Percentiles rank a stretch among this genome's conserved stretches.
Evolutionary conservation across 768 basidiomycete species (phyloP).

Genomic region (Nidularia sp.): DNA sequence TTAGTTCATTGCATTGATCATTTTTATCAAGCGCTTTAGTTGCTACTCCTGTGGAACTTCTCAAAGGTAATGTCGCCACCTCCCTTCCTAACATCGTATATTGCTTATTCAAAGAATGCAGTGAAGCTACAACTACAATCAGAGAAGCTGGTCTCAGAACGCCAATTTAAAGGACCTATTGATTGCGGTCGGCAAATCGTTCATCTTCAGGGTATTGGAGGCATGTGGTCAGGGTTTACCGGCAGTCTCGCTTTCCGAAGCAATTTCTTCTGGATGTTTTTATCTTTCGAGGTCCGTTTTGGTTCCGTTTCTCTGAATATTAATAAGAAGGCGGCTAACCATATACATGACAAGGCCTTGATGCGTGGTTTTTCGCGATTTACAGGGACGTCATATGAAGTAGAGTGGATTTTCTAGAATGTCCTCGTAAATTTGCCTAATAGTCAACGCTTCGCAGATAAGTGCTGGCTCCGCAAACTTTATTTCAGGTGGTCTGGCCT

Average conservation of each 20-base stretch:
- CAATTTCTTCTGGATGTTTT: slow-evolving; percentile 80
- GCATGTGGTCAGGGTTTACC: slow-evolving; percentile 74
- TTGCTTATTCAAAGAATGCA: slow-evolving; percentile 13
- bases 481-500: slow-evolving; percentile 58
- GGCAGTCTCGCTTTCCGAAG: slow-evolving; percentile 70
- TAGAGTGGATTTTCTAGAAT: slow-evolving; percentile 14
- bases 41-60: slow-evolving; percentile 73
- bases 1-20: neutral
- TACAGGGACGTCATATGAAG: slow-evolving; percentile 59
- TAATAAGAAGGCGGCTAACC: neutral
- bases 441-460: slow-evolving; percentile 32
- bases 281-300: slow-evolving; percentile 53
- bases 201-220: slow-evolving; percentile 53
- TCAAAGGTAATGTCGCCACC: slow-evolving; percentile 69
- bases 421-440: slow-evolving; percentile 1
- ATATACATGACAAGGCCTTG: slow-evolving; percentile 34
- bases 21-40: slow-evolving; percentile 46
- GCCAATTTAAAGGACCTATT: slow-evolving; percentile 62
- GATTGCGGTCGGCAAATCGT: slow-evolving; percentile 66
- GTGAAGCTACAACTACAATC: slow-evolving; percentile 70
- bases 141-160: slow-evolving; percentile 43
- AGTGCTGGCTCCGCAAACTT: slow-evolving; percentile 60
- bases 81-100: slow-evolving; percentile 29
- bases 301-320: slow-evolving; percentile 1
- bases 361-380: slow-evolving; percentile 57